Evolutionary conservation across 257 asterid genomes (phyloP).

Genomic region (Ocimum tenuiflorum): DNA sequence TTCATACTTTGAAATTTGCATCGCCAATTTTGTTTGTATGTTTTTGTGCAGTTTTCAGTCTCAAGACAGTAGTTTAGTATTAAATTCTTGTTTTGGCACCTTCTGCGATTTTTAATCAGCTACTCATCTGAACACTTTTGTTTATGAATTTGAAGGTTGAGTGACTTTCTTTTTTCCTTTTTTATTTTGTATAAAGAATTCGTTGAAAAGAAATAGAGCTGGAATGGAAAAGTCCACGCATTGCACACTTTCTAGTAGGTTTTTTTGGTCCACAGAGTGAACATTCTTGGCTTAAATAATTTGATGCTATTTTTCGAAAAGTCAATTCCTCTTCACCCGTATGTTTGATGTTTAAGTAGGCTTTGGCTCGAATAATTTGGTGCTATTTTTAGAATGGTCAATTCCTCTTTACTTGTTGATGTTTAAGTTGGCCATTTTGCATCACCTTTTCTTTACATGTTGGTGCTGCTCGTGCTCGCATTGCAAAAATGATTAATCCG

Average conservation of each 20-base stretch:
- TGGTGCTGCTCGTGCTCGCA: no score
- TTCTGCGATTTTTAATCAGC: not conserved
- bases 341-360: constrained; percentile 7
- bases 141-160: not conserved
- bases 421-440: not conserved
- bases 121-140: constrained; percentile 17
- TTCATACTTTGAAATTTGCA: not conserved
- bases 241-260: not conserved
- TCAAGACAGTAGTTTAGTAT: not conserved
- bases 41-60: constrained; percentile 2
- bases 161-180: no score
- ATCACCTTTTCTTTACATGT: not conserved
- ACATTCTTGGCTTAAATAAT: not conserved
- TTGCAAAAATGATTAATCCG: not conserved
- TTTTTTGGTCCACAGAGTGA: constrained; percentile 7
- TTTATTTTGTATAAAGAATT: not conserved
- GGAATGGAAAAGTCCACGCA: constrained; percentile 18
- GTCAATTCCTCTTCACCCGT: constrained; percentile 16
- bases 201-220: not conserved
- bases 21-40: not conserved
- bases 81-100: constrained; percentile 10
- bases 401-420: constrained; percentile 5
- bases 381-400: constrained; percentile 9
- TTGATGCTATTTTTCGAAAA: not conserved
- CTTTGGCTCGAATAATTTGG: not conserved